Percentiles rank a stretch among this genome's conserved stretches.
phyloP scores from a whole-genome alignment of 2,329 filamentous ascomycete species.

The Calonectria pseudoreteaudii region DNA sequence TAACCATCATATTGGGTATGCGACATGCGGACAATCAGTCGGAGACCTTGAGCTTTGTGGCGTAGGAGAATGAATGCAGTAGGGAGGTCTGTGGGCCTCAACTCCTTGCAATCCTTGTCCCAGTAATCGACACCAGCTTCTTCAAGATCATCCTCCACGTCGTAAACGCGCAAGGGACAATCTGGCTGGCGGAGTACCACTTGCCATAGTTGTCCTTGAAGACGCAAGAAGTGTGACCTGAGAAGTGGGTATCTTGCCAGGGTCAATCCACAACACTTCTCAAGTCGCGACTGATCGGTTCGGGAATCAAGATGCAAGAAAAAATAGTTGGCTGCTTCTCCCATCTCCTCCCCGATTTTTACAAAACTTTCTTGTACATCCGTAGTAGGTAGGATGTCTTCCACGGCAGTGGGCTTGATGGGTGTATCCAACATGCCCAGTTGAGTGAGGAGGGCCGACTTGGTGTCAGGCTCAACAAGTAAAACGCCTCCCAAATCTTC shows the following conservation, averaged over 20 bases:
- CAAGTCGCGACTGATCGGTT: constrained; percentile 29
- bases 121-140: constrained; percentile 24
- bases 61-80: constrained; percentile 32
- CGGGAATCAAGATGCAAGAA: constrained; percentile 32
- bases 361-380: constrained; percentile 26
- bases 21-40: constrained; percentile 49
- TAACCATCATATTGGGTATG: constrained; percentile 63
- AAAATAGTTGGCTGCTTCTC: constrained; percentile 38
- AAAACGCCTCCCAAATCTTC: constrained; percentile 7
- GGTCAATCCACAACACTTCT: constrained; percentile 26
- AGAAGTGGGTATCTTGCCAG: constrained; percentile 35
- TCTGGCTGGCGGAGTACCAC: constrained; percentile 29
- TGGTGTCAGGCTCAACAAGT: constrained; percentile 21
- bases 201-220: constrained; percentile 33
- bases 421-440: constrained; percentile 2
- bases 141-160: constrained; percentile 25
- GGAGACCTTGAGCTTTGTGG: constrained; percentile 29
- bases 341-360: not conserved
- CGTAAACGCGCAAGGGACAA: constrained; percentile 11
- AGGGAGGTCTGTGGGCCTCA: constrained; percentile 16
- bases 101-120: not conserved
- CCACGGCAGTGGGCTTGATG: constrained; percentile 6
- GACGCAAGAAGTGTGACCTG: constrained; percentile 30
- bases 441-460: constrained; percentile 11
- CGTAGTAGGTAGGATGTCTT: constrained; percentile 31